Evolutionary conservation across 1,284 basidiomycete genomes (phyloP).

Genomic region (Sphagnurus paluster): DNA sequence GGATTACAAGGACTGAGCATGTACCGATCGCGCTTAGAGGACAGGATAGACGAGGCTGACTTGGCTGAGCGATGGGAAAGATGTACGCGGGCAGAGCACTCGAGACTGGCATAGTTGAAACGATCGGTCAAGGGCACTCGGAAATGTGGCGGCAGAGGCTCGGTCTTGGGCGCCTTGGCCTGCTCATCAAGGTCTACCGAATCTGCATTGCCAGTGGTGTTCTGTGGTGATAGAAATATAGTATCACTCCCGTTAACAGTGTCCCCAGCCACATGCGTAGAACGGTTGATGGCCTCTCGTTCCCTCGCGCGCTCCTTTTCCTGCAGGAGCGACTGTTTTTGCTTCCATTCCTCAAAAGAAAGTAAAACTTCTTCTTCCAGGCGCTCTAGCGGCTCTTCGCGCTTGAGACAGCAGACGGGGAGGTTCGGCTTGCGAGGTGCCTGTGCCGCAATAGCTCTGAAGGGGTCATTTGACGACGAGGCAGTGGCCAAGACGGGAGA

Average conservation of each 20-base stretch:
- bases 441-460: conserved; percentile 52
- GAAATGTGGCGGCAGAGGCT: conserved; percentile 56
- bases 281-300: conserved; percentile 23
- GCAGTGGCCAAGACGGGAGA: conserved; percentile 39
- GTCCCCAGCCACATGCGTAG: conserved; percentile 19
- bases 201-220: conserved; percentile 1
- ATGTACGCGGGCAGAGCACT: conserved; percentile 94
- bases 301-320: conserved; percentile 31
- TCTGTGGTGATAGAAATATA: neutral
- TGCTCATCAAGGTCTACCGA: conserved; percentile 9
- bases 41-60: conserved; percentile 82
- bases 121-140: conserved; percentile 71
- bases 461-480: conserved; percentile 55
- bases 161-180: conserved; percentile 17
- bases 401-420: conserved; percentile 68
- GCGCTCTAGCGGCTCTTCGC: conserved; percentile 47
- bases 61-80: conserved; percentile 82
- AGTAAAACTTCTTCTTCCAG: conserved; percentile 68
- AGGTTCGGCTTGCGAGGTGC: conserved; percentile 49
- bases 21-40: conserved; percentile 91
- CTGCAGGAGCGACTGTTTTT: conserved; percentile 49
- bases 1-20: conserved; percentile 93
- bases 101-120: conserved; percentile 93
- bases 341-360: conserved; percentile 92
- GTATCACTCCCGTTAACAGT: conserved; percentile 13